Conservation (phyloP, 768 basidiomycete genomes). For the Pleurotus pulmonarius region DNA sequence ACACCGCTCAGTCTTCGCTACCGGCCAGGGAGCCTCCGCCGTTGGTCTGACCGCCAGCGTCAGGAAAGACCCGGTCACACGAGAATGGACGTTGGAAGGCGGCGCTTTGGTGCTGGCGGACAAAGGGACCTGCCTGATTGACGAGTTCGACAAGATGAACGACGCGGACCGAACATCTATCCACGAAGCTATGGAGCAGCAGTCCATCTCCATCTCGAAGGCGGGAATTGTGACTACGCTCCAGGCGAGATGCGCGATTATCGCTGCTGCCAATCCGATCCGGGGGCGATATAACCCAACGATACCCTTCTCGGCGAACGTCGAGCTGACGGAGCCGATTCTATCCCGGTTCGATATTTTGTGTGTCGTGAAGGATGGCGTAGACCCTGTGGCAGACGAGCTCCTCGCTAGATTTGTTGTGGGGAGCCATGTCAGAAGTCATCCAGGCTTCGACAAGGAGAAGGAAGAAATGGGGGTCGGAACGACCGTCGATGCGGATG, state of each 20-base stretch:
- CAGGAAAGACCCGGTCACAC: constrained; percentile 95
- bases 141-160: constrained; percentile 99
- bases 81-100: constrained; percentile 98
- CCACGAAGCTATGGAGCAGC: constrained; percentile 99
- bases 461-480: constrained; percentile 93
- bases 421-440: constrained; percentile 90
- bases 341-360: constrained; percentile 96
- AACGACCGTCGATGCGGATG: constrained; percentile 86
- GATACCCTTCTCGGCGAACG: constrained; percentile 97
- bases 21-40: constrained; percentile 96
- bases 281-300: constrained; percentile 98
- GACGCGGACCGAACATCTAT: constrained; percentile 97
- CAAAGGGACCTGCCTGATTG: constrained; percentile 96
- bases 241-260: constrained; percentile 95
- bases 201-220: constrained; percentile 98
- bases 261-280: constrained; percentile 97
- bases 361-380: constrained; percentile 96
- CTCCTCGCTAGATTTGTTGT: constrained; percentile 97
- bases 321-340: constrained; percentile 97
- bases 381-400: constrained; percentile 96
- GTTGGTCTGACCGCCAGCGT: constrained; percentile 99
- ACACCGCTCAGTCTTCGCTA: constrained; percentile 95
- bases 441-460: constrained; percentile 86
- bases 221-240: constrained; percentile 98
- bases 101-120: constrained; percentile 98